Conservation (phyloP, 1,139 yeast species). For the Candida sp. region DNA sequence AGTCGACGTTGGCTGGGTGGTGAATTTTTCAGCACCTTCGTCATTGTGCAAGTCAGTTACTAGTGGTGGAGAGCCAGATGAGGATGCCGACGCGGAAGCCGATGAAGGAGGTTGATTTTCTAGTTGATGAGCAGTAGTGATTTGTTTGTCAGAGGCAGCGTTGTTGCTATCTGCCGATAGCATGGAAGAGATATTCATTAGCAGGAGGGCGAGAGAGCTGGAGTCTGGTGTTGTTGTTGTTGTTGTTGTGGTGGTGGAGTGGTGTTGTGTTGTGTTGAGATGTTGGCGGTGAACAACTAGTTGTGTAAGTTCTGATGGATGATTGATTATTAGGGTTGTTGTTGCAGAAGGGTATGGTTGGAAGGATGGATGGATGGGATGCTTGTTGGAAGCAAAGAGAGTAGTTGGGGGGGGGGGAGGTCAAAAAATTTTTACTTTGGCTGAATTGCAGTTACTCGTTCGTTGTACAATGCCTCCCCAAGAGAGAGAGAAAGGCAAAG, state of each 20-base stretch:
- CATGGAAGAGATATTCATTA: slow-evolving; percentile 48
- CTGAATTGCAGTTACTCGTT: background rate
- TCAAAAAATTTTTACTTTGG: slow-evolving; percentile 4
- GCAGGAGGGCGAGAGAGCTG: no score
- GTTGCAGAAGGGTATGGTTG: background rate
- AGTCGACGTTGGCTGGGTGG: background rate
- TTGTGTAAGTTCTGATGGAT: background rate
- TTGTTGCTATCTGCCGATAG: slow-evolving; percentile 29
- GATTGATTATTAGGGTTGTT: background rate
- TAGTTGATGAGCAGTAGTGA: background rate
- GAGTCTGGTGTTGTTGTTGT: no score
- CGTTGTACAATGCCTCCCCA: background rate
- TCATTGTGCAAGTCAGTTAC: background rate
- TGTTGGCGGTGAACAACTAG: background rate
- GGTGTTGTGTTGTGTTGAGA: background rate
- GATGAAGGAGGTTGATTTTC: slow-evolving; percentile 1
- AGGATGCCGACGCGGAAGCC: slow-evolving; percentile 1
- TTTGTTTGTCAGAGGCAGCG: background rate
- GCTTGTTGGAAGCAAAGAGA: background rate
- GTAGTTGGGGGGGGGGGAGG: background rate
- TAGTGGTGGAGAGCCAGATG: background rate
- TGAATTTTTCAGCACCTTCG: background rate
- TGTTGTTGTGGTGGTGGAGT: no score
- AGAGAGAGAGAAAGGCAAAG: slow-evolving; percentile 1
- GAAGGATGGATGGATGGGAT: background rate